phyloP scores from a whole-genome alignment of 2,329 filamentous ascomycete genomes.

The Fusarium mexicanum region DNA sequence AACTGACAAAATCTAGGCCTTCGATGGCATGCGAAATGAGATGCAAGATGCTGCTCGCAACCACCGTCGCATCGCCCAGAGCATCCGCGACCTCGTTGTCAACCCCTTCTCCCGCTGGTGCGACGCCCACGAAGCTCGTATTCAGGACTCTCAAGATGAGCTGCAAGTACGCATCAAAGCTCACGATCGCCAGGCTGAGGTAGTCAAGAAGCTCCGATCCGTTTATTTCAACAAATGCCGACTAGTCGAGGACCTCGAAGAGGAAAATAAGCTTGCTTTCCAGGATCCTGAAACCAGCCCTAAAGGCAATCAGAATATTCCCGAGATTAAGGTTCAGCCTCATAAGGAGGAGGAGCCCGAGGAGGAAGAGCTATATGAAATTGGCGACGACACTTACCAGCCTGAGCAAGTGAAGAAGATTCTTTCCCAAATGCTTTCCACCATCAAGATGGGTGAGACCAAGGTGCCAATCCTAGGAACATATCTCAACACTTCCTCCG shows the following conservation, averaged over 20 bases:
- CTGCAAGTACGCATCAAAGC: slow-evolving; percentile 90
- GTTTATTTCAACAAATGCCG: slow-evolving; percentile 99
- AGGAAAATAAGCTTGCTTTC: slow-evolving; percentile 98
- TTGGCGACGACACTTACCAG: slow-evolving; percentile 88
- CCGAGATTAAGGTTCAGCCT: slow-evolving; percentile 88
- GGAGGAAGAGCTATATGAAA: slow-evolving; percentile 87
- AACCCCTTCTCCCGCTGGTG: slow-evolving; percentile 96
- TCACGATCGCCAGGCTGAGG: slow-evolving; percentile 90
- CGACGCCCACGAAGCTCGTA: slow-evolving; percentile 88
- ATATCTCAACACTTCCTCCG: slow-evolving; percentile 91
- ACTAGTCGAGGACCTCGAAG: slow-evolving; percentile 93
- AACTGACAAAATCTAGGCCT: slow-evolving; percentile 68
- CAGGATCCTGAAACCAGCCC: slow-evolving; percentile 83
- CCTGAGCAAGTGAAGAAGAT: slow-evolving; percentile 93
- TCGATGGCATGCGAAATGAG: slow-evolving; percentile 89
- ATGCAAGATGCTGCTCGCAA: slow-evolving; percentile 91
- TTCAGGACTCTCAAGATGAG: slow-evolving; percentile 95
- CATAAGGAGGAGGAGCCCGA: slow-evolving; percentile 71
- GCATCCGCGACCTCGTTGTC: slow-evolving; percentile 94
- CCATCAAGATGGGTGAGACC: slow-evolving; percentile 85
- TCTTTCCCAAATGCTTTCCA: slow-evolving; percentile 84
- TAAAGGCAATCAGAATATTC: slow-evolving; percentile 67
- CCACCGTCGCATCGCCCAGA: slow-evolving; percentile 95
- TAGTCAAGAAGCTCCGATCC: slow-evolving; percentile 91
- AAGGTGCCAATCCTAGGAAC: slow-evolving; percentile 96